Conservation (phyloP, 208 protist species). For the Histomonas meleagridis region DNA sequence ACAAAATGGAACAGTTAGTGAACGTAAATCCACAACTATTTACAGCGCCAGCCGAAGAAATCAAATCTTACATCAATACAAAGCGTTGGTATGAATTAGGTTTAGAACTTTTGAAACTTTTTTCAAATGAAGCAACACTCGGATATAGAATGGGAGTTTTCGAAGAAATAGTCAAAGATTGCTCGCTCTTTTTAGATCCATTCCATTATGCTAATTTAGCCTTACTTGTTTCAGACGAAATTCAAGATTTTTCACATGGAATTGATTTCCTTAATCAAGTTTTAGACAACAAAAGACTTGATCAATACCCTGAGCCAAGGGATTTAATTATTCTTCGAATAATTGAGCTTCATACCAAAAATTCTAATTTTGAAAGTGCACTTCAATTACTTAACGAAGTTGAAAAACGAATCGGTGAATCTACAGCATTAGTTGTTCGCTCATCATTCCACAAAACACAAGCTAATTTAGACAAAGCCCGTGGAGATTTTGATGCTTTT, state of each 20-base stretch:
- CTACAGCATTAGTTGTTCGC: neutral
- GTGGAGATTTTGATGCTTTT: constrained; percentile 23
- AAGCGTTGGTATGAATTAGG: neutral
- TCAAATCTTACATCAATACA: neutral
- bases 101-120: neutral
- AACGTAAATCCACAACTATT: neutral
- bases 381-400: neutral
- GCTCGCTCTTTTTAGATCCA: neutral
- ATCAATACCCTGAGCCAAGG: neutral
- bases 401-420: neutral
- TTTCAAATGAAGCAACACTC: neutral
- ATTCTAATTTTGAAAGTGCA: neutral
- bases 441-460: constrained; percentile 13
- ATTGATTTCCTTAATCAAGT: neutral
- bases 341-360: neutral
- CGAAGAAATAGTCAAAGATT: neutral
- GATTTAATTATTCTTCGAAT: neutral
- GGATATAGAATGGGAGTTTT: neutral
- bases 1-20: too few species aligned
- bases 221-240: neutral
- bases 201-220: neutral
- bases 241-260: neutral
- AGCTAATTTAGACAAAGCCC: neutral
- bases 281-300: neutral
- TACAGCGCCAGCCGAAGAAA: neutral